Evolutionary conservation across 2,329 filamentous ascomycete species (phyloP), one percentile per base, ranked within the genome.

Genomic region (Capronia americana): DNA sequence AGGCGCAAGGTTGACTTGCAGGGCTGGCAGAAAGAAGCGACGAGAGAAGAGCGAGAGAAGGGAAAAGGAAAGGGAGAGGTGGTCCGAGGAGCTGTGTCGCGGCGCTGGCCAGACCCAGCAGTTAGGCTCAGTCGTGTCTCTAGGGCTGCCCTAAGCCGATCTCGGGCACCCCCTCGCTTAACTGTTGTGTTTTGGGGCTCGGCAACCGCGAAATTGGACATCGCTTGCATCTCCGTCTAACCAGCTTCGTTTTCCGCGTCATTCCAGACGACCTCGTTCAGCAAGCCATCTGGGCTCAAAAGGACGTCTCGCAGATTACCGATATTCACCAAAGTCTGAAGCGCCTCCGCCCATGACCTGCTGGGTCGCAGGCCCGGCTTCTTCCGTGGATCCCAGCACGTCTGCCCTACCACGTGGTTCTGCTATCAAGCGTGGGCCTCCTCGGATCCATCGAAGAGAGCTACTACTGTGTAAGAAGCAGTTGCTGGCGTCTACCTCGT

Each of bases 281-380:
- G 41, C 50, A 56, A 65, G 57, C 57, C 57, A 48, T 41, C 23
- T 20, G 46, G 17, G 11, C 30, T 57, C 61, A 59, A 57, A 38
- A 41, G 54, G 32, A 28, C 38, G 14, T 32, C 23, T 53, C 61
- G 65, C 65, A 64, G 65, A 67, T 67, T 64, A 67, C 65, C 65
- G 65, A 67, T 4, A 17, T 28, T 51, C 8, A 20, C 48, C 38
- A 44, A 44, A 44, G 38, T n/a, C 14, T 28, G 48, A 17, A 32
- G 20, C 26, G 59, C 38, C 60, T 57, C 23, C 38, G n/a, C 26
- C 12, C 32, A n/a, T 51, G n/a, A 14, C 26, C 24, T 26, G 11
- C 41, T 17, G 24, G 12, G 10, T 24, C 5, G 7, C 20, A 51
- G 20, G 11, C 48, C 23, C 48, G 48, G 48, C 48, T 51, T 51